phyloP scores from a whole-genome alignment of 495 filamentous ascomycete species.

The Trichoderma erinaceum region DNA sequence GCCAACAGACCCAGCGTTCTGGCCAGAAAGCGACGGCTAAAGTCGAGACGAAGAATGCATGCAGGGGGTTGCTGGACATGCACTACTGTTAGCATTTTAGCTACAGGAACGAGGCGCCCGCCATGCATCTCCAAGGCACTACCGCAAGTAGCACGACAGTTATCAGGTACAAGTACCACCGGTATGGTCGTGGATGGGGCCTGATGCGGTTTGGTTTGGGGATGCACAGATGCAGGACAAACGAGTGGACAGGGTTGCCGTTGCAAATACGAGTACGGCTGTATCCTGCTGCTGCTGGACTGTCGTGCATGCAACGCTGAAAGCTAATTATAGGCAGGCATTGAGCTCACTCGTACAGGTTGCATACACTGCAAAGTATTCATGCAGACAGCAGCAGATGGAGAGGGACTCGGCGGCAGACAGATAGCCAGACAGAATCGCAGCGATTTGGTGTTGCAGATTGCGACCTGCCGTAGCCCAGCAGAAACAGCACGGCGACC shows the following conservation, averaged over 20 bases:
- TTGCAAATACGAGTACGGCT: conserved; percentile 11
- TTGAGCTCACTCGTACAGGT: too few relatives aligned
- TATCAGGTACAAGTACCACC: conserved; percentile 1
- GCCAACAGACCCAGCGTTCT: not conserved
- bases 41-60: not conserved
- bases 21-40: not conserved
- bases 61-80: not conserved
- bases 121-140: conserved; percentile 4
- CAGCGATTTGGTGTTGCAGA: too few relatives aligned
- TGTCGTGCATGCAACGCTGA: not conserved
- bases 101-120: conserved; percentile 4
- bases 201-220: not conserved
- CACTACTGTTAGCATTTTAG: not conserved
- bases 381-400: not conserved
- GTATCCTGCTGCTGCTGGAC: not conserved
- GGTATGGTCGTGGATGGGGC: too few relatives aligned
- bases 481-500: not conserved
- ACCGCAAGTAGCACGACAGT: not conserved
- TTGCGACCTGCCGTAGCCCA: too few relatives aligned
- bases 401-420: not conserved
- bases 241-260: conserved; percentile 1
- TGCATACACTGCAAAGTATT: not conserved
- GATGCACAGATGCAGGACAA: not conserved
- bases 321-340: not conserved
- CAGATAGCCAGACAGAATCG: not conserved